Evolutionary conservation across 441 rosid species (phyloP).

Genomic region (Capsella rubella): DNA sequence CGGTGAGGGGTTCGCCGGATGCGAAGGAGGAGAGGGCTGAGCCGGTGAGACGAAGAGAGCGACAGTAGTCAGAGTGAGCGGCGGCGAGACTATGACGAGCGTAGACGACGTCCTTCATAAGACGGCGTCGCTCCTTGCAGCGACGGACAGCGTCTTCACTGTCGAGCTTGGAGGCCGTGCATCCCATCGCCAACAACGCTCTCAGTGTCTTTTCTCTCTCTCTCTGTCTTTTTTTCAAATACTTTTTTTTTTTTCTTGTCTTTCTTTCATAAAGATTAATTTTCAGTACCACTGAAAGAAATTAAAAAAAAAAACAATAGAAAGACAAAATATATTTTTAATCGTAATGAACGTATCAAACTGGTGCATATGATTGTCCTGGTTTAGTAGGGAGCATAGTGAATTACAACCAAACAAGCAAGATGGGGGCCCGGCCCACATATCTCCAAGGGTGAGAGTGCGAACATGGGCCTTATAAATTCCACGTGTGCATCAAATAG

Average conservation of each 20-base stretch:
- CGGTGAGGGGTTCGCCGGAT: conserved; percentile 68
- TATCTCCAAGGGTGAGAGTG: neutral
- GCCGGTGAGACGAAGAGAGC: conserved; percentile 82
- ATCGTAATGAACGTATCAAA: too few species aligned
- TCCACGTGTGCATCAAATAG: neutral
- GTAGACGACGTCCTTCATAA: conserved; percentile 81
- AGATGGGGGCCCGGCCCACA: neutral
- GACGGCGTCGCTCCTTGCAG: conserved; percentile 94
- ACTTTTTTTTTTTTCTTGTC: neutral
- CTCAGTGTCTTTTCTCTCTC: neutral
- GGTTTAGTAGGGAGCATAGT: too few species aligned
- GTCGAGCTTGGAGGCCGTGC: conserved; percentile 87
- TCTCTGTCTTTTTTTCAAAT: neutral
- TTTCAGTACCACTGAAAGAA: conserved; percentile 11
- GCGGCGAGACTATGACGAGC: conserved; percentile 89
- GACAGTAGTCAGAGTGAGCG: conserved; percentile 92
- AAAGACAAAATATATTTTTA: too few species aligned
- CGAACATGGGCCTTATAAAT: neutral
- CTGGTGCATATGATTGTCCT: too few species aligned
- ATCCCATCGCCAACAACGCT: conserved; percentile 60
- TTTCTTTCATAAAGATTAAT: neutral
- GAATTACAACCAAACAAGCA: neutral
- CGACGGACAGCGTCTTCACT: conserved; percentile 89
- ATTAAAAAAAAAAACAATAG: neutral
- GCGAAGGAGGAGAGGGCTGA: conserved; percentile 82